phyloP scores from a whole-genome alignment of 768 basidiomycete species.

The Boletus reticulatus region DNA sequence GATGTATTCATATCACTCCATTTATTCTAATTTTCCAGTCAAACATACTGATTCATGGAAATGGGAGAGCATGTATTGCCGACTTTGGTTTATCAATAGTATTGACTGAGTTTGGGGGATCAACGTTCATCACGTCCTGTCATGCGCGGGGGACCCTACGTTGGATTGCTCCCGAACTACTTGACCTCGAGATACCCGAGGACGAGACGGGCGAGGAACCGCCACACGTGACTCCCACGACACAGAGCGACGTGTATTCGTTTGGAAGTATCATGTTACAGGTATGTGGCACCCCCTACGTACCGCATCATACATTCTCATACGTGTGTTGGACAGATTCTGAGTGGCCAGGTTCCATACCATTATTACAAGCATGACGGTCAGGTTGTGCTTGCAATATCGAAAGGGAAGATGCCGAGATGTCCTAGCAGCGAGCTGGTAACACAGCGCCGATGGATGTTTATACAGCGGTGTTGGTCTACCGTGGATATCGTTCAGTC shows the following conservation, averaged over 20 bases:
- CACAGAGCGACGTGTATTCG: too few species aligned
- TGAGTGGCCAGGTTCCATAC: conserved; percentile 15
- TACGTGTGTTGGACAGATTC: background rate
- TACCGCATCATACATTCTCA: too few species aligned
- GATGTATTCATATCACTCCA: too few species aligned
- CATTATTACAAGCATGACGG: conserved; percentile 7
- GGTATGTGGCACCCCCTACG: background rate
- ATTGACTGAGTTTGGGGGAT: background rate
- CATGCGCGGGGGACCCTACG: conserved; percentile 9
- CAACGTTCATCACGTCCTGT: conserved; percentile 14
- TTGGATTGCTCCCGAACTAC: too few species aligned
- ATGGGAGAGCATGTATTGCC: conserved; percentile 4
- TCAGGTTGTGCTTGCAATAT: conserved; percentile 9
- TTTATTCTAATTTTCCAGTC: conserved; percentile 24
- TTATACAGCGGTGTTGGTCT: conserved; percentile 18
- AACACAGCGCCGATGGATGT: conserved; percentile 8
- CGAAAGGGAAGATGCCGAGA: background rate
- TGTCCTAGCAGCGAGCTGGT: background rate
- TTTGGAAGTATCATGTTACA: background rate
- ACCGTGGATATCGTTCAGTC: conserved; percentile 14
- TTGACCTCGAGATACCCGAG: too few species aligned
- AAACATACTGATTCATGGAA: conserved; percentile 40
- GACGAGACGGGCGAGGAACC: too few species aligned
- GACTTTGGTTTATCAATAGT: conserved; percentile 1
- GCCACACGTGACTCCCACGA: too few species aligned